These are phyloP conservation scores for Platismatia glauca DNA, from an alignment of 495 filamentous ascomycete species.

Conservation along the genomic window DNA sequence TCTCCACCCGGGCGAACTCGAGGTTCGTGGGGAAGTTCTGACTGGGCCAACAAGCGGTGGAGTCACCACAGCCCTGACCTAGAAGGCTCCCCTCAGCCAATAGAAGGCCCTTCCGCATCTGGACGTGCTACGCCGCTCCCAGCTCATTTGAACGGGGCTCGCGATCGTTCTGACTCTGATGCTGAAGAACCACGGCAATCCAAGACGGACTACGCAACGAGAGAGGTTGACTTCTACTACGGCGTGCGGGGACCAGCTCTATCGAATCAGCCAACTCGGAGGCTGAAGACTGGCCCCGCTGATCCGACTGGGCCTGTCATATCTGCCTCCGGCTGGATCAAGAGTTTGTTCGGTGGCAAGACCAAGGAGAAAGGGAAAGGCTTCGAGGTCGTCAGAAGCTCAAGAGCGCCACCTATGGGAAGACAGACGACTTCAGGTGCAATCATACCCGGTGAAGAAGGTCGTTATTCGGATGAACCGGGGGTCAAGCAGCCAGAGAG, in stretches of 20 bases:
- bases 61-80: conserved; percentile 27
- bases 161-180: conserved; percentile 46
- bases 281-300: conserved; percentile 84
- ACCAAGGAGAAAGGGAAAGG: conserved; percentile 86
- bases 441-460: conserved; percentile 22
- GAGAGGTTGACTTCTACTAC: conserved; percentile 85
- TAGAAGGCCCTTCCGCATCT: conserved; percentile 43
- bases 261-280: conserved; percentile 68
- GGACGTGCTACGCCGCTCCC: conserved; percentile 45
- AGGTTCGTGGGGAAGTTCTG: conserved; percentile 44
- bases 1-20: conserved; percentile 33
- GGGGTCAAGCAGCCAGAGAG: conserved; percentile 44
- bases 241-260: conserved; percentile 83
- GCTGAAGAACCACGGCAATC: conserved; percentile 41
- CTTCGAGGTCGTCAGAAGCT: conserved; percentile 89
- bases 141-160: conserved; percentile 40
- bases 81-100: conserved; percentile 26
- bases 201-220: conserved; percentile 75
- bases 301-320: conserved; percentile 88
- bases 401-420: conserved; percentile 49
- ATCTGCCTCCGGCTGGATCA: conserved; percentile 82
- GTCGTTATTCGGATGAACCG: conserved; percentile 51
- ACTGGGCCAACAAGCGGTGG: conserved; percentile 42
- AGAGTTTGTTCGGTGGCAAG: conserved; percentile 67
- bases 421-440: conserved; percentile 29